Base-by-base conservation (phyloP, 148 eudicot species). In the Rheum nobile region DNA sequence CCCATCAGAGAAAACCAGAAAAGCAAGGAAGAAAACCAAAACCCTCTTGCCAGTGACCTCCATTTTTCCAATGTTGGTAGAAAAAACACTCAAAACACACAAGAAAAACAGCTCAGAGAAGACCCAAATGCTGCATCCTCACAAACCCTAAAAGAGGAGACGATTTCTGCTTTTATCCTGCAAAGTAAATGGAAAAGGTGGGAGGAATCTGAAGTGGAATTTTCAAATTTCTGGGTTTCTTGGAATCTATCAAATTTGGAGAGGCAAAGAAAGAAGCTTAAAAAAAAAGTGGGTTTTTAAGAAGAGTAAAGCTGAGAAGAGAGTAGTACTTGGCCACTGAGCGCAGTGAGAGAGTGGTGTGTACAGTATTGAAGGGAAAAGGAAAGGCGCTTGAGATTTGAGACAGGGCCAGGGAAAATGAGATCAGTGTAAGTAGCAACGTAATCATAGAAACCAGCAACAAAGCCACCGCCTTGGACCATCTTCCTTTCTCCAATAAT, bases 1-100 rank as follows among this genome's bases (percentile, higher is more conserved):
- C 52, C 85, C 87, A 78, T 77, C 65, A 79, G 77, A 79, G 13
- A 91, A 71, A 37, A 93, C 52, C 79, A 86, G 24, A 31, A 88
- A 42, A 44, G 77, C 48, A 42, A 93, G 72, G 22, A 76, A 74
- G 32, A 84, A 47, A 74, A 84, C 73, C 65, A 85, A 42, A 72
- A 79, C 73, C 70, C 73, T 71, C 73, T 39, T 43, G 21, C 73
- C 50, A 42, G n/a, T n/a, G 22, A 71, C 32, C 73, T 71, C 50
- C 73, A 71, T 71, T 43, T n/a, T 24, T 32, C 22, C 68, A 63
- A 63, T 31, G 68, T 63, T 31, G 41, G 22, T 32, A 65, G 39
- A 17, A 8, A 2, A 34, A 41, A 41, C 43, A 41, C 43, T 41
- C 43, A 41, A 65, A 61, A 71, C 9, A 67, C 41, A 67, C 41